These are phyloP conservation scores for Kregervanrija delftensis DNA, from an alignment of 805 yeast species.

Conservation along the genomic window DNA sequence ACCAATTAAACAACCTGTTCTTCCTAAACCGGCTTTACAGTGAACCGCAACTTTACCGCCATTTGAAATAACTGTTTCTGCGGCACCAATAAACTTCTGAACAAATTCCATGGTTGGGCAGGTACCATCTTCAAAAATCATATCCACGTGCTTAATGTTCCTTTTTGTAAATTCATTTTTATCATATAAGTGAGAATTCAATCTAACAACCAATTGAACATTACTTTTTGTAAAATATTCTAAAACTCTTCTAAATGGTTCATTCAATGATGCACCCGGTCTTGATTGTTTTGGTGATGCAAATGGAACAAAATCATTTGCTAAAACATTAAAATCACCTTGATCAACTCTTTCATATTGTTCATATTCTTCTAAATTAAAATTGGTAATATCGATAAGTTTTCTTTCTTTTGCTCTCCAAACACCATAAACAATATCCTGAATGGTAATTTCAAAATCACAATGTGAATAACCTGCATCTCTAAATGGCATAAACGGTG, in stretches of 20 bases:
- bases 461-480: constrained; percentile 98
- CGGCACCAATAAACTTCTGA: constrained; percentile 88
- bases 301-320: constrained; percentile 94
- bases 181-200: constrained; percentile 88
- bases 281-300: constrained; percentile 85
- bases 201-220: constrained; percentile 84
- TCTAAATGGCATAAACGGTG: constrained; percentile 90
- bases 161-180: constrained; percentile 73
- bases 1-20: constrained; percentile 97
- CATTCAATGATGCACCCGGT: constrained; percentile 49
- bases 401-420: constrained; percentile 97
- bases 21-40: constrained; percentile 96
- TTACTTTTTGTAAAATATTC: constrained; percentile 65
- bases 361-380: constrained; percentile 91
- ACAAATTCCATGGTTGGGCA: constrained; percentile 95
- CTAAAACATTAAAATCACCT: constrained; percentile 89
- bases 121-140: constrained; percentile 97
- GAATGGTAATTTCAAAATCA: constrained; percentile 88
- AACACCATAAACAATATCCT: constrained; percentile 90
- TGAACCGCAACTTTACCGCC: constrained; percentile 98
- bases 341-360: constrained; percentile 92
- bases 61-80: constrained; percentile 75
- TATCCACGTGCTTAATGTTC: constrained; percentile 85
- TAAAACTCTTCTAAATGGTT: constrained; percentile 75
- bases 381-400: constrained; percentile 76